phyloP scores from a whole-genome alignment of 768 basidiomycete genomes.

The Trametes cingulata region DNA sequence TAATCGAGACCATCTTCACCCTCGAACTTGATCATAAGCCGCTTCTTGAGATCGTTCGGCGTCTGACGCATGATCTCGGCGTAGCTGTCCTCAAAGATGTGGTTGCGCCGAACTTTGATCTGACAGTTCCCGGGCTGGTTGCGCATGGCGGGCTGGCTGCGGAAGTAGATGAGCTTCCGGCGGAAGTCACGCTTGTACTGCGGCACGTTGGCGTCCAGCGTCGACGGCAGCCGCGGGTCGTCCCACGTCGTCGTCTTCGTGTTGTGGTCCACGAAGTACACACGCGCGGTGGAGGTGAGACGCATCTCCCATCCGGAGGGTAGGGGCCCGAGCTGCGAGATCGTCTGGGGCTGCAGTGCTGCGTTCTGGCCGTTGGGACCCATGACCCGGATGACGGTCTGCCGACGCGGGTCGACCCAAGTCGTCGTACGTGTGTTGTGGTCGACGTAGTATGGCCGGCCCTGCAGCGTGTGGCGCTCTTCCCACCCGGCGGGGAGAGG shows the following conservation, averaged over 20 bases:
- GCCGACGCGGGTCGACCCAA: slow-evolving; percentile 99
- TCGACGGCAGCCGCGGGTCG: slow-evolving; percentile 93
- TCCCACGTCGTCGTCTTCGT: slow-evolving; percentile 99
- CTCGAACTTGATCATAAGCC: slow-evolving; percentile 99
- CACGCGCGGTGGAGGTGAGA: slow-evolving; percentile 94
- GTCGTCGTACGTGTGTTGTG: slow-evolving; percentile 99
- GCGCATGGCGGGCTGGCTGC: slow-evolving; percentile 96
- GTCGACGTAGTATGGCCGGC: slow-evolving; percentile 98
- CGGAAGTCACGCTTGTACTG: slow-evolving; percentile 99
- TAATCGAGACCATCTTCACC: slow-evolving; percentile 99
- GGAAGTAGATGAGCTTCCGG: slow-evolving; percentile 98
- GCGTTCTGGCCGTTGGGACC: slow-evolving; percentile 89
- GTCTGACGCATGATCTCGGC: slow-evolving; percentile 99
- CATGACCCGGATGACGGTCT: slow-evolving; percentile 96
- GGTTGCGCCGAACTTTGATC: slow-evolving; percentile 96
- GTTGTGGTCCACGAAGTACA: slow-evolving; percentile 99
- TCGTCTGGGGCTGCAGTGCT: slow-evolving; percentile 89
- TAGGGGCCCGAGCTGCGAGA: slow-evolving; percentile 93
- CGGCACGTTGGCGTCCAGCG: slow-evolving; percentile 93
- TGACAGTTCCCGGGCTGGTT: slow-evolving; percentile 99
- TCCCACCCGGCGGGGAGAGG: slow-evolving; percentile 98
- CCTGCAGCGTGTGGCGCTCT: slow-evolving; percentile 97
- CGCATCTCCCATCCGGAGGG: slow-evolving; percentile 99
- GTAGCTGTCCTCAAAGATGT: slow-evolving; percentile 99
- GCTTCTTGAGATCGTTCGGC: slow-evolving; percentile 97